Conservation (phyloP, 116 monocot species). For the Posidonia oceanica region DNA sequence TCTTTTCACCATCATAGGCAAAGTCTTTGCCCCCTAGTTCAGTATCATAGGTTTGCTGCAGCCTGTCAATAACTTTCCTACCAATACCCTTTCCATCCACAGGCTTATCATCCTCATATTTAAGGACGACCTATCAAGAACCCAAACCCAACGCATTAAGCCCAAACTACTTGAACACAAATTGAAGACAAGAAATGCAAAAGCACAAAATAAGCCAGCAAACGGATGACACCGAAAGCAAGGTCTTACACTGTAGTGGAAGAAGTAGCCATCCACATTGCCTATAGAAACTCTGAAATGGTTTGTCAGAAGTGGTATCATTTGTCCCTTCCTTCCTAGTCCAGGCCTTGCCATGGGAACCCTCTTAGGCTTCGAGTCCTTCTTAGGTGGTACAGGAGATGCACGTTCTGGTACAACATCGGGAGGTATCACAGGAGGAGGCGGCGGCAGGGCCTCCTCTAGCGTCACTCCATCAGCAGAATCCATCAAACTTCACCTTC, state of each 20-base stretch:
- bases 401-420: conserved; percentile 37
- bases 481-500: not conserved
- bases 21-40: conserved; percentile 78
- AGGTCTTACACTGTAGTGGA: conserved; percentile 76
- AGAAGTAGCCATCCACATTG: conserved; percentile 53
- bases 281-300: conserved; percentile 59
- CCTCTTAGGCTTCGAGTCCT: conserved; percentile 42
- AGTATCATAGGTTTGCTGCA: conserved; percentile 59
- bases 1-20: conserved; percentile 95
- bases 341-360: conserved; percentile 47
- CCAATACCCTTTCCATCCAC: conserved; percentile 83
- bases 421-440: conserved; percentile 51
- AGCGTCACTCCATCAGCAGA: not conserved
- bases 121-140: conserved; percentile 51
- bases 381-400: not conserved
- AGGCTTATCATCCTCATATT: conserved; percentile 87
- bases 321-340: conserved; percentile 44
- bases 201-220: not conserved
- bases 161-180: not conserved
- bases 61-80: conserved; percentile 67
- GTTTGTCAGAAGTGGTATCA: conserved; percentile 46
- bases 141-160: not conserved
- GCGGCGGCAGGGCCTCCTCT: conserved; percentile 37
- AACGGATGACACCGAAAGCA: not conserved
- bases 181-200: not conserved